Base-by-base conservation (phyloP, 169 alveolate species). In the Cyclospora cayetanensis region DNA sequence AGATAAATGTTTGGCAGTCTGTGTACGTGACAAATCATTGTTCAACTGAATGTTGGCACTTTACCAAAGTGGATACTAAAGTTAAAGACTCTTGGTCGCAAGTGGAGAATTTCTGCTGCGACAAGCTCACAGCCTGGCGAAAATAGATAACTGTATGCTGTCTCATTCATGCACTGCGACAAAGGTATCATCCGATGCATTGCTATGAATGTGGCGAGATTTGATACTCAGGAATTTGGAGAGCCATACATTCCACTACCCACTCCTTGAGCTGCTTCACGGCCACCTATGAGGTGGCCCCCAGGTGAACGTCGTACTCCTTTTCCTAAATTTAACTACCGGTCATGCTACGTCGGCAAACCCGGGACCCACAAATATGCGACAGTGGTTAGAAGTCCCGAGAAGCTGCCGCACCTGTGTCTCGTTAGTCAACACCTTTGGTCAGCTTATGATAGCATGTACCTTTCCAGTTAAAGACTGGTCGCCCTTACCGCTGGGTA, bases 151-250 rank as follows among this genome's bases (percentile, higher is more conserved):
- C 70, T 31, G 25, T 12, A 25, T 3, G 18, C 5, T 9, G 25
- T 25, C 25, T 2, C 70, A 55, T 5, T 18, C 22, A 27, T 55
- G 70, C 29, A 11, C 1, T n/a, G n/a, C n/a, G n/a, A n/a, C n/a
- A n/a, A n/a, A n/a, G n/a, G n/a, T n/a, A n/a, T n/a, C n/a, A n/a
- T n/a, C 70, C n/a, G 27, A 0, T 55, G 70, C 70, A 1, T 55
- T 11, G 9, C 43, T 39, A 4, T 25, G 46, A 31, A 29, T n/a
- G n/a, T n/a, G n/a, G n/a, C n/a, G n/a, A n/a, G n/a, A n/a, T n/a
- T n/a, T n/a, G n/a, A n/a, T n/a, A n/a, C n/a, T 66, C 79, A 22
- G 79, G 79, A n/a, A 29, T 43, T 35, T 66, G 79, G n/a, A 66
- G 15, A 1, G 42, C 4, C 37, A 43, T 66, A 29, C 18, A 66